phyloP scores from a whole-genome alignment of 495 filamentous ascomycete genomes.

The Ramalina intermedia region DNA sequence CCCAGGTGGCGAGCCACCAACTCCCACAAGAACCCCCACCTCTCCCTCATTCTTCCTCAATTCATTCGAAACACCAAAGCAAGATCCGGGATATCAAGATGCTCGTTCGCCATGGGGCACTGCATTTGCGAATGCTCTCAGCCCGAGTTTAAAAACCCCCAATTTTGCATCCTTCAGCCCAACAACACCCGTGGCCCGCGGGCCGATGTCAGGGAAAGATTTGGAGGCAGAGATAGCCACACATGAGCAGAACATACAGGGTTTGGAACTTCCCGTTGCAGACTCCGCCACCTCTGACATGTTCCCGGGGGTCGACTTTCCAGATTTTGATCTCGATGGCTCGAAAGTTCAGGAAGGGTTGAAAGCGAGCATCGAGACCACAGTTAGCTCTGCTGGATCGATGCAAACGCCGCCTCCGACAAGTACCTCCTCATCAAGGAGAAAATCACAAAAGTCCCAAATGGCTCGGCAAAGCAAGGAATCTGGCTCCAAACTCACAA shows the following conservation, averaged over 20 bases:
- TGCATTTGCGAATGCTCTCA: slow-evolving; percentile 39
- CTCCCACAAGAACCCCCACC: slow-evolving; percentile 60
- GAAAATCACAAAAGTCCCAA: slow-evolving; percentile 21
- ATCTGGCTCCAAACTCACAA: slow-evolving; percentile 8
- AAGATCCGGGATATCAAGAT: slow-evolving; percentile 38
- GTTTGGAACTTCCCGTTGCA: background rate
- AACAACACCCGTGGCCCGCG: slow-evolving; percentile 13
- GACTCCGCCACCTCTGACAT: slow-evolving; percentile 40
- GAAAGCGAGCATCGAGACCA: slow-evolving; percentile 28
- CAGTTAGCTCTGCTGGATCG: slow-evolving; percentile 34
- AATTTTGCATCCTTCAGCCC: slow-evolving; percentile 26
- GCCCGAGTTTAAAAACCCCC: slow-evolving; percentile 37
- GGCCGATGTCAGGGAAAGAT: slow-evolving; percentile 14
- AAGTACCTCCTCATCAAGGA: slow-evolving; percentile 31
- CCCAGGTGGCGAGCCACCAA: slow-evolving; percentile 63
- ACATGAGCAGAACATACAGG: slow-evolving; percentile 23
- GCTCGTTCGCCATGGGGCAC: slow-evolving; percentile 38
- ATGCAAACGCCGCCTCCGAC: slow-evolving; percentile 57
- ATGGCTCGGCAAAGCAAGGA: slow-evolving; percentile 21
- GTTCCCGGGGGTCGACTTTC: slow-evolving; percentile 29
- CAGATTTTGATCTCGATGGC: background rate
- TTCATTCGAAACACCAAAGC: slow-evolving; percentile 54
- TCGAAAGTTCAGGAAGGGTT: slow-evolving; percentile 6
- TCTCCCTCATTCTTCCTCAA: slow-evolving; percentile 46
- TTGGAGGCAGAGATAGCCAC: slow-evolving; percentile 33